These are phyloP conservation scores for Candida vartiovaarae DNA, from an alignment of 805 yeast species.

Conservation along the genomic window DNA sequence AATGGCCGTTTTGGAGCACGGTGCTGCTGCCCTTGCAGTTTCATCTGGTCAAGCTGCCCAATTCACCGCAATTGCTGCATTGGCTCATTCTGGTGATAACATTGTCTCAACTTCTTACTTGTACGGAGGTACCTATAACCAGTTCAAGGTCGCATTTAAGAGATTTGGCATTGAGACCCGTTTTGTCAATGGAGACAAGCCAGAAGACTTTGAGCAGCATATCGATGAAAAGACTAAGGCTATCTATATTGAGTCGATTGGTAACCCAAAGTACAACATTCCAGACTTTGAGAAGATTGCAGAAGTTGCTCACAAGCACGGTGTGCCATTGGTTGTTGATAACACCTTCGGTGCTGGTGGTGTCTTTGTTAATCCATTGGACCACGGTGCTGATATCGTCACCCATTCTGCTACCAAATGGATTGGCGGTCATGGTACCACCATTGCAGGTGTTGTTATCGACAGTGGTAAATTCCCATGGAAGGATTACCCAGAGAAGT, in stretches of 20 bases:
- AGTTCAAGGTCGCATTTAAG: slow-evolving; percentile 87
- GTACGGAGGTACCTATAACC: slow-evolving; percentile 96
- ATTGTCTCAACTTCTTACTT: slow-evolving; percentile 78
- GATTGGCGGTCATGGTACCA: slow-evolving; percentile 97
- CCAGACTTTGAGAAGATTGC: slow-evolving; percentile 82
- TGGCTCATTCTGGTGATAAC: slow-evolving; percentile 87
- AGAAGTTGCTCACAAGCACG: slow-evolving; percentile 75
- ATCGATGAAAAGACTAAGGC: slow-evolving; percentile 88
- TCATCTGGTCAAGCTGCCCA: slow-evolving; percentile 98
- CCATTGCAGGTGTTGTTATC: slow-evolving; percentile 85
- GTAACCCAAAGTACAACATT: slow-evolving; percentile 87
- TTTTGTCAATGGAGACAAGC: slow-evolving; percentile 75
- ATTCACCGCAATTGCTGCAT: slow-evolving; percentile 70
- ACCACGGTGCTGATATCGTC: slow-evolving; percentile 86
- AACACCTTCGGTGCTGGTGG: slow-evolving; percentile 98
- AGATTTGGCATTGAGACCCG: slow-evolving; percentile 81
- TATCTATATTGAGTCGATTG: slow-evolving; percentile 81
- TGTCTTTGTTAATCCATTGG: slow-evolving; percentile 73
- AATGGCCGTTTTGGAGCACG: slow-evolving; percentile 88
- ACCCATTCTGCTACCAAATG: slow-evolving; percentile 95
- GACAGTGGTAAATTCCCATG: slow-evolving; percentile 94
- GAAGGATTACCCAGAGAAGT: slow-evolving; percentile 76
- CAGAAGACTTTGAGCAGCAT: slow-evolving; percentile 62
- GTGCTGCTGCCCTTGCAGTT: slow-evolving; percentile 83
- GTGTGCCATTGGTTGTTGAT: slow-evolving; percentile 87